Evolutionary conservation across 371 early-diverging fungal species (phyloP).

Genomic region (Dinochytrium kinnereticum): DNA sequence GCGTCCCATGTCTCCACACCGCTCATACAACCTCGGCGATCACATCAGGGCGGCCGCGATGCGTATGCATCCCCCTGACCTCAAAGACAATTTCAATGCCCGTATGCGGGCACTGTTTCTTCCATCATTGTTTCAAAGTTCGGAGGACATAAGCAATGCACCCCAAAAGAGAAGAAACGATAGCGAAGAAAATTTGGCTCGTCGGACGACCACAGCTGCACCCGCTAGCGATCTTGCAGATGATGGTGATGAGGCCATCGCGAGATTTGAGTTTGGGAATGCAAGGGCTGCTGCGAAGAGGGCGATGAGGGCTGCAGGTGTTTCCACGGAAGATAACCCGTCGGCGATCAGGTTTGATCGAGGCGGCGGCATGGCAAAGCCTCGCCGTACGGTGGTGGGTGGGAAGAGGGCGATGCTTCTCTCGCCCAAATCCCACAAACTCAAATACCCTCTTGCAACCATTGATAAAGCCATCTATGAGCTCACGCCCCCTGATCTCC

Average conservation of each 20-base stretch:
- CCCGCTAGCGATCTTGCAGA: not conserved
- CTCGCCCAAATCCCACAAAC: not conserved
- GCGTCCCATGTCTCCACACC: constrained; percentile 33
- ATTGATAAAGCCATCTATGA: constrained; percentile 12
- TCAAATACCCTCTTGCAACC: constrained; percentile 19
- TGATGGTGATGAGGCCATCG: not conserved
- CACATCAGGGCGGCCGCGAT: constrained; percentile 10
- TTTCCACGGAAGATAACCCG: not conserved
- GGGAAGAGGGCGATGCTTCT: too few relatives aligned
- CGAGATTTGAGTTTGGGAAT: not conserved
- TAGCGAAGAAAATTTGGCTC: not conserved
- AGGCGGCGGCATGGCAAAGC: too few relatives aligned
- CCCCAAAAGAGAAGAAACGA: too few relatives aligned
- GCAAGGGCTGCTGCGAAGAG: not conserved
- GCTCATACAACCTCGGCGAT: constrained; percentile 21
- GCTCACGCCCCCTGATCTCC: constrained; percentile 17
- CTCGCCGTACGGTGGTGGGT: too few relatives aligned
- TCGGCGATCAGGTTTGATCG: too few relatives aligned
- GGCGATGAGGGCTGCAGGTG: not conserved
- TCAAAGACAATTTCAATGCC: constrained; percentile 31
- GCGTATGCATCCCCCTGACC: constrained; percentile 3
- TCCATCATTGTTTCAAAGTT: constrained; percentile 31
- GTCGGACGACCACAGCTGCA: not conserved
- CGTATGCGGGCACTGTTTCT: constrained; percentile 32
- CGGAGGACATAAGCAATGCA: constrained; percentile 1